Evolutionary conservation across 2,329 filamentous ascomycete species (phyloP), one percentile per base, ranked within the genome.

Genomic region (Arachnomyces sp.): DNA sequence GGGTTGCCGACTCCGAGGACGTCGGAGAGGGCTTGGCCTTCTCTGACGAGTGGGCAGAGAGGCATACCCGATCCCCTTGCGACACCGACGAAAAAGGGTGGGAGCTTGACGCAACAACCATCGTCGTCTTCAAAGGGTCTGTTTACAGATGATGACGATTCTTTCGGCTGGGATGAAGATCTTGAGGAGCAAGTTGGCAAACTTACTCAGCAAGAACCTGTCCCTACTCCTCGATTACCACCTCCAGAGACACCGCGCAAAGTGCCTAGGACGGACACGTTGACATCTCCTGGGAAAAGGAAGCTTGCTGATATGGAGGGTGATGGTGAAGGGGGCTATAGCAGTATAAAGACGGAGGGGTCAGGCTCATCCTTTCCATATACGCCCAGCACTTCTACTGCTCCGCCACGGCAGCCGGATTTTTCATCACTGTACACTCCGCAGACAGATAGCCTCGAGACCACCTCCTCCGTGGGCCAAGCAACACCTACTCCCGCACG

Each of bases 251-350:
- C 57, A n/a, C 59, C 63, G 1, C 54, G 54, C 8, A 68, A 69
- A 48, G 51, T 52, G 4, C 47, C 57, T 12, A 59, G 61, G 28
- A 63, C 59, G 4, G 50, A 54, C 9, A 41, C 29, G 3, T 46
- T 53, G 9, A 52, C 56, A 8, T 62, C 61, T 2, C 63, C 65
- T 0, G 56, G 57, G 4, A 69, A 68, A 44, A 53, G 61, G 21
- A 62, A 56, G 38, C 43, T 59, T 18, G 45, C 44, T 1, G 55
- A 62, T 29, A 52, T 54, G 32, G 43, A 44, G 25, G 32, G 45
- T 12, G 45, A 43, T 1, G 32, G 34, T 9, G 34, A 36, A 1
- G 16, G 36, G 3, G 32, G 9, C 9, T 15, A 17, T 7, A 37
- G 11, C 17, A 37, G 18, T 7, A 3, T 29, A 9, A 13, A 7